Percentiles rank a stretch among this genome's conserved stretches.
phyloP scores from a whole-genome alignment of 805 yeast species.

The Nakazawaea laoshanensis region DNA sequence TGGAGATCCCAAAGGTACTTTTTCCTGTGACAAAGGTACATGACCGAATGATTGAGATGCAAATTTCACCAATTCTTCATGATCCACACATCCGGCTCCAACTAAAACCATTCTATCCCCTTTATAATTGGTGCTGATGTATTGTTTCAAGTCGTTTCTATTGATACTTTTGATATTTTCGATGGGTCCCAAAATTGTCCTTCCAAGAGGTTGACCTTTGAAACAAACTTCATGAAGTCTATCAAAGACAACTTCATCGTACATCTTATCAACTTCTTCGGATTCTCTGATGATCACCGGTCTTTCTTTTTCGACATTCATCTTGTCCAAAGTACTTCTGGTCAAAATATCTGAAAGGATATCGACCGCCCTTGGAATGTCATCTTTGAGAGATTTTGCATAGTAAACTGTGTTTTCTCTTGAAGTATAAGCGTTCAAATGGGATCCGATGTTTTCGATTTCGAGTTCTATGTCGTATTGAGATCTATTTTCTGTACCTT shows the following conservation, averaged over 20 bases:
- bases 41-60: conserved; percentile 77
- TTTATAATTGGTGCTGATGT: conserved; percentile 79
- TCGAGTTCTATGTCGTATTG: conserved; percentile 84
- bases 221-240: conserved; percentile 90
- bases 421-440: conserved; percentile 96
- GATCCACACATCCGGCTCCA: conserved; percentile 92
- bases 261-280: conserved; percentile 97
- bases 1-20: conserved; percentile 65
- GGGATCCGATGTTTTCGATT: conserved; percentile 94
- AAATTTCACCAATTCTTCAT: conserved; percentile 66
- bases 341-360: conserved; percentile 86
- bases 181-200: conserved; percentile 93
- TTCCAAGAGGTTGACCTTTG: conserved; percentile 87
- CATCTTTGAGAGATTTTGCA: conserved; percentile 76
- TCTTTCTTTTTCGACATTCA: conserved; percentile 91
- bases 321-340: conserved; percentile 68
- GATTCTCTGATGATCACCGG: conserved; percentile 94
- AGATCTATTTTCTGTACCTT: conserved; percentile 78
- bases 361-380: conserved; percentile 80
- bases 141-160: conserved; percentile 66
- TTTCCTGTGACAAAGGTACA: conserved; percentile 42
- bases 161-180: conserved; percentile 77
- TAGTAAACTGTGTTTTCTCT: conserved; percentile 96
- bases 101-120: conserved; percentile 98
- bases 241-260: conserved; percentile 96